Evolutionary conservation across 106 monocot genomes (phyloP), one percentile per base, ranked within the genome.

Genomic region (Iris macrosiphon): DNA sequence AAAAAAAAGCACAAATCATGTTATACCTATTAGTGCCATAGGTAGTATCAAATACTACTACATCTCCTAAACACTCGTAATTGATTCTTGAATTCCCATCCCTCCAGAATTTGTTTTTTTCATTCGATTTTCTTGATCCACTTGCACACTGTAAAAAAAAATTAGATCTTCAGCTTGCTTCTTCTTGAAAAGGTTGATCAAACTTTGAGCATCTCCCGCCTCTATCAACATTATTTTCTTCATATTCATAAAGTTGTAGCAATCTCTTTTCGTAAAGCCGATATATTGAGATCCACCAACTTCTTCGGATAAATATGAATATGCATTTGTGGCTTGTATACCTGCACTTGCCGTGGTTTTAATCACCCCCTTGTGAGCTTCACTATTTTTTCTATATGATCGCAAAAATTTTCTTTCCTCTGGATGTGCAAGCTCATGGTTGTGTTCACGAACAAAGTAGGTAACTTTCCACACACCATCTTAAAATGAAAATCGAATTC

Each of bases 381-480:
- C 30, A 51, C 25, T 51, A 52, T 59, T 35, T 24, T 58, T 52
- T 8, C 59, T 45, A 9, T 49, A 58, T 0, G 72, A 73, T 50
- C 72, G 39, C 40, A 73, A 25, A 50, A 73, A 55, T 45, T 73
- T 65, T 28, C 72, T 49, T 46, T 73, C 65, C 23, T 62, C 72
- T 26, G 65, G 65, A 37, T 60, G 59, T 0, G 59, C 73, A n/a
- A 74, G 31, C 13, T 74, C 66, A 31, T 74, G 73, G 45, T 74
- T 74, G 61, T 74, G 73, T 29, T 54, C 66, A 1, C 33, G 32
- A 13, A 61, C 61, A 12, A 74, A 74, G 15, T 46, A 45, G 45
- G 66, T 61, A 2, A 74, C 67, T 35, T 52, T 62, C 73, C 73
- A 74, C 35, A 41, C 39, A 2, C 73, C 73, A 30, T n/a, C n/a